Base-by-base conservation (phyloP, 192 early-diverging fungal species). In the Coemansia sp. region DNA sequence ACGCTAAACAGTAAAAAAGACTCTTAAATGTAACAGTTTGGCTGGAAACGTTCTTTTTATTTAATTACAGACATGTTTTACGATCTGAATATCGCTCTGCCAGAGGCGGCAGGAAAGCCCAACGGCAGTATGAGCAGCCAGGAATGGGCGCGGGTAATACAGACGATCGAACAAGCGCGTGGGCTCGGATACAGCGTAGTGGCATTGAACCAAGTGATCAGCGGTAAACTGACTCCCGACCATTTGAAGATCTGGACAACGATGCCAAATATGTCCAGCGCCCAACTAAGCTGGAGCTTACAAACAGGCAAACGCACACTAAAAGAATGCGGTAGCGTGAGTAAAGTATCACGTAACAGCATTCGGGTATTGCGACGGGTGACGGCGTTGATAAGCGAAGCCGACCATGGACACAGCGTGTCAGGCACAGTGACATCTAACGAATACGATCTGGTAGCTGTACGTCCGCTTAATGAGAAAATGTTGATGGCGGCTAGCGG, bases 61-160 rank as follows among this genome's bases (percentile, higher is more conserved):
- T 25, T 25, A 25, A 25, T 25, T 25, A 25, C 22, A 25, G 20
- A 16, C 12, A 81, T 81, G 78, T 81, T 81, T 61, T 72, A 81
- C 48, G 78, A 81, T 55, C 61, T 81, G n/a, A 81, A 81, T 34
- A 81, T 81, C 50, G 69, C 73, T 51, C 64, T 81, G 57, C 78
- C 78, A 2, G 78, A 75, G 6, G 56, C 67, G 42, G 73, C 73
- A 11, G 78, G 78, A 12, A 65, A 58, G 56, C 50, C 70, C 17
- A 63, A 63, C 40, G 73, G 69, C 1, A 63, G 48, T 11, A 6
- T 76, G 32, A 72, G 67, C 32, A 61, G 58, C 32, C 61, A 69
- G 20, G 73, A 81, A 42, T 81, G 78, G 78, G 61, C 69, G 16
- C 73, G 60, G 32, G 54, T 81, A 11, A 52, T 63, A 32, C 78